phyloP scores from a whole-genome alignment of 768 basidiomycete genomes.

The Russula ochroleuca region DNA sequence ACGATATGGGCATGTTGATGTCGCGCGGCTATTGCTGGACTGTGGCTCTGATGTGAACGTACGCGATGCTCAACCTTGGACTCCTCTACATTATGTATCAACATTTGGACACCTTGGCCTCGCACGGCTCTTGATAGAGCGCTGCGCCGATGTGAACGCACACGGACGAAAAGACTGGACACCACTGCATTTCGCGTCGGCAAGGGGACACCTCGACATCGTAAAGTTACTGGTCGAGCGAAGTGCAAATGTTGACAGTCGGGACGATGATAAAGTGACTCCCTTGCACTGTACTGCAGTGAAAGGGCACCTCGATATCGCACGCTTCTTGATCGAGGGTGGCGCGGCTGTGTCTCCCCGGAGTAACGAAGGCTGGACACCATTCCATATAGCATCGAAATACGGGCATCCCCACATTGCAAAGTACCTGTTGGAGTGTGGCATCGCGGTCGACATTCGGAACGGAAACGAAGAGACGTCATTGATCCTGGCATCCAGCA shows the following conservation, averaged over 20 bases:
- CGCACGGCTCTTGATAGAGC: slow-evolving; percentile 1
- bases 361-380: not conserved
- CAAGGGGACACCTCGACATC: not conserved
- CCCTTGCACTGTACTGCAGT: not conserved
- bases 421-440: not conserved
- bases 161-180: not conserved
- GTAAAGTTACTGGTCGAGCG: not conserved
- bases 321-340: not conserved
- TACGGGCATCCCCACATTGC: not conserved
- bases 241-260: not conserved
- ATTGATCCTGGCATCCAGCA: not conserved
- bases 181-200: not conserved
- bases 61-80: not conserved
- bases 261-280: not conserved
- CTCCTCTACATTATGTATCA: not conserved
- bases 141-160: not conserved
- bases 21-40: not conserved
- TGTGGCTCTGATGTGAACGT: not conserved
- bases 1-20: not conserved
- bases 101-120: not conserved
- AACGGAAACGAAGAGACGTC: not conserved
- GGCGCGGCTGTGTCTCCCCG: not conserved
- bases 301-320: not conserved
- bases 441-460: not conserved
- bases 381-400: not conserved